Base-by-base conservation (phyloP, 805 yeast genomes). In the Barnettozyma sp. region DNA sequence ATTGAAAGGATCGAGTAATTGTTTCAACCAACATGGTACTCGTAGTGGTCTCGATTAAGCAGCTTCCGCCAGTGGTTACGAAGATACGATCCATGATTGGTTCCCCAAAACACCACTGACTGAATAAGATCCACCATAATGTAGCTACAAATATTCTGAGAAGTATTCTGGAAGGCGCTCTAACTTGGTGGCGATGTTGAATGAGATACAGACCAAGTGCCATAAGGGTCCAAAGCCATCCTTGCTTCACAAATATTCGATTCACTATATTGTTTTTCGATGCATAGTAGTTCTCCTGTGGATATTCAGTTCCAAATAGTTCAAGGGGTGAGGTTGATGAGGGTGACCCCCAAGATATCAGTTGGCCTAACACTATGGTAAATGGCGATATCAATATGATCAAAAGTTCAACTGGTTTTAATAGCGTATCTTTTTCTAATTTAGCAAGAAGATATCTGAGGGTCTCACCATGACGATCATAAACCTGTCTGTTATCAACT, bases 51-150 rank as follows among this genome's bases (percentile, higher is more conserved):
- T 30, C 15, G 15, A 27, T 4, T 9, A 26, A 13, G 51, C 98
- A 90, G 33, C 61, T 58, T 0, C 98, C 98, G 3, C 98, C 98
- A 0, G 95, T 85, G 37, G 60, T 58, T 1, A 80, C 43, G 49
- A 90, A 90, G 1, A 90, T 66, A 27, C 78, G 62, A 59, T 90
- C 98, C 96, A 92, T 90, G 3, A 90, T 54, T 0, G 97, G 96
- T 40, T 72, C 60, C 1, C 92, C 94, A 54, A 78, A 76, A 52
- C 72, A 34, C 92, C 87, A 85, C 56, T 87, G 97, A 5, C 96
- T 79, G 56, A 83, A 88, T 12, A 83, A 47, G 16, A 71, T 51
- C 97, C 97, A 92, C 84, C 94, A 83, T 0, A 63, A 13, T 0
- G 96, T 82, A 14, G 45, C 45, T 7, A 45, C 6, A 3, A 21